Evolutionary conservation across 805 yeast species (phyloP).

Genomic region (Zygosaccharomyces bisporus): DNA sequence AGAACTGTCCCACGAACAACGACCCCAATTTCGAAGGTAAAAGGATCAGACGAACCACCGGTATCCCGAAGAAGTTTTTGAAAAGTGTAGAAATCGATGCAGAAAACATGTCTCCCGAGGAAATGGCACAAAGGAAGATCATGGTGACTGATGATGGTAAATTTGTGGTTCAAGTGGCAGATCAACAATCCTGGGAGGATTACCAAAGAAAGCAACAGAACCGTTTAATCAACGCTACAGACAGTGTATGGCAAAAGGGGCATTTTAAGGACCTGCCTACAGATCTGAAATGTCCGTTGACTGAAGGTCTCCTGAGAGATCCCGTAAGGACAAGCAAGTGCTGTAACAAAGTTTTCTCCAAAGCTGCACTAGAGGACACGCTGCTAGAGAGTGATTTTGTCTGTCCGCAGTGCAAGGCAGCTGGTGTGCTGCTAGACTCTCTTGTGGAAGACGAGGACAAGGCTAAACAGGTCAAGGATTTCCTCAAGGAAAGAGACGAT

Average conservation of each 20-base stretch:
- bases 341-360: constrained; percentile 57
- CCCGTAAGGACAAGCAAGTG: constrained; percentile 83
- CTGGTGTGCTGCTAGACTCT: constrained; percentile 73
- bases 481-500: constrained; percentile 38
- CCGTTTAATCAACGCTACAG: constrained; percentile 36
- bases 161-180: constrained; percentile 94
- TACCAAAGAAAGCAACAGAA: constrained; percentile 62
- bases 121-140: constrained; percentile 51
- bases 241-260: constrained; percentile 48
- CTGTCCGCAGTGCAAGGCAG: constrained; percentile 81
- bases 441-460: constrained; percentile 59
- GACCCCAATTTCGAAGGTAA: constrained; percentile 95
- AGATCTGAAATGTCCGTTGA: constrained; percentile 66
- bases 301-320: constrained; percentile 55
- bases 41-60: constrained; percentile 86
- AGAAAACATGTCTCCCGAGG: constrained; percentile 59
- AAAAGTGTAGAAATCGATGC: constrained; percentile 62
- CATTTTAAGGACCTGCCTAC: constrained; percentile 44
- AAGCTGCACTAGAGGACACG: constrained; percentile 57
- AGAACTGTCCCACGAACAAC: constrained; percentile 88
- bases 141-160: constrained; percentile 94
- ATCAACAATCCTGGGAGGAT: constrained; percentile 81
- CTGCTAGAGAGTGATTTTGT: constrained; percentile 79
- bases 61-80: constrained; percentile 92
- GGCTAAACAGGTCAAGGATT: constrained; percentile 51